Conservation (phyloP, 2,329 filamentous ascomycete species). For the Colletotrichum somersetense region DNA sequence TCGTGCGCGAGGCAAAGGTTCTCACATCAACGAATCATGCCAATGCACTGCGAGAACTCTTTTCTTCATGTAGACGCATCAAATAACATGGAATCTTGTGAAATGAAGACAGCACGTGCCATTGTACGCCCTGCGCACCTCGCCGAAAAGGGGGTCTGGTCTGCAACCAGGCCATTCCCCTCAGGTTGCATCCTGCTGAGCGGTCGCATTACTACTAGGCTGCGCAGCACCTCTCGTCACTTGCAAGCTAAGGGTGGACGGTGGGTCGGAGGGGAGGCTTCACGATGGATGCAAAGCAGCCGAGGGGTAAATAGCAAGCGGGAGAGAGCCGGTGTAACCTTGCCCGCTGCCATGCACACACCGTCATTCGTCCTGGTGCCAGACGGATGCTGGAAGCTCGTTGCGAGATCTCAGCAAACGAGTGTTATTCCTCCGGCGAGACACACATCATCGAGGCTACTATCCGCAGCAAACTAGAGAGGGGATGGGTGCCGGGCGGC, state of each 20-base stretch:
- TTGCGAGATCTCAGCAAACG: constrained; percentile 7
- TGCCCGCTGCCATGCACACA: constrained; percentile 8
- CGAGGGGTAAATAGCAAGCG: constrained; percentile 26
- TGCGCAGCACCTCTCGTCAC: constrained; percentile 16
- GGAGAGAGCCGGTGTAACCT: constrained; percentile 5
- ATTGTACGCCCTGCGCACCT: background rate
- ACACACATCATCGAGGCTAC: constrained; percentile 6
- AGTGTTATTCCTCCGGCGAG: background rate
- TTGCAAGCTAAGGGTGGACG: background rate
- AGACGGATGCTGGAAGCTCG: background rate
- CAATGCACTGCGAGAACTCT: constrained; percentile 1
- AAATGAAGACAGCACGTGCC: background rate
- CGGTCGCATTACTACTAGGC: too few relatives aligned
- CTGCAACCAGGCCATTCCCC: background rate
- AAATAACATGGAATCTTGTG: background rate
- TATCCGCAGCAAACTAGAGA: constrained; percentile 4
- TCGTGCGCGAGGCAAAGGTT: constrained; percentile 11
- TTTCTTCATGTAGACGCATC: background rate
- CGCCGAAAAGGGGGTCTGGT: background rate
- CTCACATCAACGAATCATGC: background rate
- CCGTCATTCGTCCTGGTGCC: constrained; percentile 19
- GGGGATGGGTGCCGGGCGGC: constrained; percentile 4
- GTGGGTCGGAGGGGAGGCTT: background rate
- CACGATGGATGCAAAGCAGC: constrained; percentile 8
- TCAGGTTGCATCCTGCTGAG: background rate